A percentile compares a stretch with the other conserved stretches of the same genome.
phyloP scores from a whole-genome alignment of 2,329 filamentous ascomycete genomes.

The Botryosphaeria dothidea region DNA sequence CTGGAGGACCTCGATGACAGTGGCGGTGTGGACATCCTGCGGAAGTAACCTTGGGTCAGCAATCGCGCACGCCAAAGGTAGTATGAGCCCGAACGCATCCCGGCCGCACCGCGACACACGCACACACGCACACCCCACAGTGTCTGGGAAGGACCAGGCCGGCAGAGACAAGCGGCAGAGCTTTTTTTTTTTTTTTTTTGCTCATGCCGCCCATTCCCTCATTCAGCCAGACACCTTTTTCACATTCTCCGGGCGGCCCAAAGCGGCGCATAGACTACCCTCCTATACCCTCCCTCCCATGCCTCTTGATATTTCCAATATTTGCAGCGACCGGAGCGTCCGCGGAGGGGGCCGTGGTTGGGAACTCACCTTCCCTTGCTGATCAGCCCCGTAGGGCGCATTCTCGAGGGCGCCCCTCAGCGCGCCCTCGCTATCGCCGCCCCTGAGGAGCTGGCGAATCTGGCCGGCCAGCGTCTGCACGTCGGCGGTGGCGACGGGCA shows the following conservation, averaged over 20 bases:
- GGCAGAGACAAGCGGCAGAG: neutral
- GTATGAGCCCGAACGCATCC: neutral
- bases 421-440: constrained; percentile 85
- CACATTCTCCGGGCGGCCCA: neutral
- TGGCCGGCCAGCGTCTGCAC: constrained; percentile 77
- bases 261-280: neutral
- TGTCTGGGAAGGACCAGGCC: neutral
- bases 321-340: neutral
- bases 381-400: constrained; percentile 68
- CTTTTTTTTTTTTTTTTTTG: constrained; percentile 25
- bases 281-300: constrained; percentile 10
- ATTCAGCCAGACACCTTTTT: neutral
- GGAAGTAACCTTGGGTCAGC: constrained; percentile 18
- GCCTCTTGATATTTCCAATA: constrained; percentile 15
- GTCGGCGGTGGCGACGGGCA: constrained; percentile 74
- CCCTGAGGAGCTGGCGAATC: constrained; percentile 82
- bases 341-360: neutral
- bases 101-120: neutral
- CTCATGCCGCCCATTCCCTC: constrained; percentile 21
- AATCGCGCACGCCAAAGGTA: constrained; percentile 8
- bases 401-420: constrained; percentile 81
- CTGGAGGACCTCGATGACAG: constrained; percentile 89
- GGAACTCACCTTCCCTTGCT: constrained; percentile 52
- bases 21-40: constrained; percentile 82
- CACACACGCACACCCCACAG: neutral